Percentiles rank a stretch among this genome's conserved stretches.
These are phyloP conservation scores for Jamesozyma spencerorum DNA, from an alignment of 805 yeast genomes.

Conservation along the genomic window DNA sequence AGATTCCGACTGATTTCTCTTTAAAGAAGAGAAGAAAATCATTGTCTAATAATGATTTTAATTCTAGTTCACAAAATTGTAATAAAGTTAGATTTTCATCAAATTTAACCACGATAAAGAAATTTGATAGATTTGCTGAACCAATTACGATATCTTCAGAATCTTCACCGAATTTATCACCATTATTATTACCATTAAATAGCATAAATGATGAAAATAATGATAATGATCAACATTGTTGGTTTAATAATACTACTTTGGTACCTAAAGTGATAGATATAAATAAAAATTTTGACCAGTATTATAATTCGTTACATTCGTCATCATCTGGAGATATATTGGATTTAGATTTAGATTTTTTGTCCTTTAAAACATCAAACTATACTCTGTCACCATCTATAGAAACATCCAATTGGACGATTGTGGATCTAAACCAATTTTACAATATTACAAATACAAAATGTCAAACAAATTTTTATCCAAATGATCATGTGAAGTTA, in stretches of 20 bases:
- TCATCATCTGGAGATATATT: too few species aligned
- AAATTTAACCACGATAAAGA: conserved; percentile 51
- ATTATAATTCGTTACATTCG: too few species aligned
- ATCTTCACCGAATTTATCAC: conserved; percentile 32
- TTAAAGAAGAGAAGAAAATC: not conserved
- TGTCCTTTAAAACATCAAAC: too few species aligned
- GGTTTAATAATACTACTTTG: conserved; percentile 10
- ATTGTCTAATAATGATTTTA: too few species aligned
- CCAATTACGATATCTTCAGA: conserved; percentile 57
- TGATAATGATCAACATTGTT: conserved; percentile 7
- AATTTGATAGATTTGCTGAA: conserved; percentile 50
- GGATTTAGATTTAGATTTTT: too few species aligned
- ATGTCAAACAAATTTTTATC: too few species aligned
- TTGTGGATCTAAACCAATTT: too few species aligned
- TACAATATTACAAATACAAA: too few species aligned
- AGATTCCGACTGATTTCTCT: not conserved
- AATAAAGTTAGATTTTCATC: conserved; percentile 54
- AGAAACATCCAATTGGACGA: too few species aligned
- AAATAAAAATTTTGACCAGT: conserved; percentile 8
- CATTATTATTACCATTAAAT: conserved; percentile 11
- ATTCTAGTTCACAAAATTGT: too few species aligned
- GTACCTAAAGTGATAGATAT: conserved; percentile 7
- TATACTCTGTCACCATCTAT: too few species aligned
- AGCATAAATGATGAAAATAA: not conserved
- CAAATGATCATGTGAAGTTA: conserved; percentile 17